Evolutionary conservation across 495 filamentous ascomycete genomes (phyloP).

Genomic region (Usnea hakonensis): DNA sequence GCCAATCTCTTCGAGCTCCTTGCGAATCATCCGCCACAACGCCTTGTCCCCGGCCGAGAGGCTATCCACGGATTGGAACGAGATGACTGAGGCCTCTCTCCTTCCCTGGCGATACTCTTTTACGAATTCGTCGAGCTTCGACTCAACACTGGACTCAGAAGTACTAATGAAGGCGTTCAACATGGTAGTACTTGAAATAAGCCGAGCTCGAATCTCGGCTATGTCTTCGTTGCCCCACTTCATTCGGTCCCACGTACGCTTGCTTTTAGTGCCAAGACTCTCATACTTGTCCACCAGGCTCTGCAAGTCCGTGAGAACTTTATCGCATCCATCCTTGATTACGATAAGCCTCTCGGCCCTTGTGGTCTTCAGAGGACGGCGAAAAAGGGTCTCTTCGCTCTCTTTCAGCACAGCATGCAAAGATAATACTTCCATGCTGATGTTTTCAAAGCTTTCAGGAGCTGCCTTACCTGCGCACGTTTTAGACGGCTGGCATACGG

Average conservation of each 20-base stretch:
- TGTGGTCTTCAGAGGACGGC: conserved; percentile 15
- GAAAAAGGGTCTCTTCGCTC: conserved; percentile 26
- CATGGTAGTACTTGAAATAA: conserved; percentile 28
- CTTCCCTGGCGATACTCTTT: conserved; percentile 32
- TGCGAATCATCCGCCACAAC: conserved; percentile 31
- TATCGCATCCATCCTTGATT: conserved; percentile 25
- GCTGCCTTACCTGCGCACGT: conserved; percentile 25
- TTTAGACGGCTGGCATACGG: not conserved
- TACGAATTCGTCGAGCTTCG: conserved; percentile 31
- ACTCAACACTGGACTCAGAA: conserved; percentile 28
- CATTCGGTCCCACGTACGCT: conserved; percentile 36
- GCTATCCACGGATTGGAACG: conserved; percentile 29
- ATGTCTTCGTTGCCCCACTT: conserved; percentile 29
- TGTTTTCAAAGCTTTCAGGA: conserved; percentile 27
- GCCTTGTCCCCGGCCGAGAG: conserved; percentile 25
- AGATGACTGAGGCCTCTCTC: conserved; percentile 20
- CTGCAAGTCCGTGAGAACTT: conserved; percentile 28
- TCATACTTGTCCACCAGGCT: conserved; percentile 28
- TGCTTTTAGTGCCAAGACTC: conserved; percentile 30
- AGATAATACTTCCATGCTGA: conserved; percentile 32
- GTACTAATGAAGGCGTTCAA: conserved; percentile 28
- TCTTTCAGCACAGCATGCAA: conserved; percentile 34
- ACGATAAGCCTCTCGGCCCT: conserved; percentile 24
- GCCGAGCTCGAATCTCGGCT: conserved; percentile 27
- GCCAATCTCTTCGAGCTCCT: conserved; percentile 33